Evolutionary conservation across 1,139 yeast species (phyloP).

Genomic region (Taphrina populina): DNA sequence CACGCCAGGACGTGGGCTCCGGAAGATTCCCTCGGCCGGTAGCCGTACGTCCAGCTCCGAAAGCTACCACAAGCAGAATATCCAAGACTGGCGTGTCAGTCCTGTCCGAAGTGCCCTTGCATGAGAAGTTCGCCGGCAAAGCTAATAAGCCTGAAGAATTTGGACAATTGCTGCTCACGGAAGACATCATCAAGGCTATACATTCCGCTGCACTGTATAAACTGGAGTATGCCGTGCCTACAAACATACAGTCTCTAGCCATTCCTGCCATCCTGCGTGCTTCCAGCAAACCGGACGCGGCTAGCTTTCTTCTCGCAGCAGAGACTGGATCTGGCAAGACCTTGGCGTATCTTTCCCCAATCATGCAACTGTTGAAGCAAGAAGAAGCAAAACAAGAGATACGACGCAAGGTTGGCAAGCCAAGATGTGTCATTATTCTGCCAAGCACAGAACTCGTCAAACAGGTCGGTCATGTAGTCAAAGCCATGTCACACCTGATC

Average conservation of each 20-base stretch:
- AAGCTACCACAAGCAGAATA: conserved; percentile 18
- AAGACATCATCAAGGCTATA: conserved; percentile 65
- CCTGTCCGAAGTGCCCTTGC: conserved; percentile 8
- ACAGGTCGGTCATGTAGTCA: conserved; percentile 64
- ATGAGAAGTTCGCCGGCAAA: conserved; percentile 20
- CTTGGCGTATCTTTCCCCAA: conserved; percentile 79
- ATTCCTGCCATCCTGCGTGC: conserved; percentile 46
- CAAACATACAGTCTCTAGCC: conserved; percentile 63
- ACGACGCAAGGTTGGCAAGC: conserved; percentile 41
- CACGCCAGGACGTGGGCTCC: no score
- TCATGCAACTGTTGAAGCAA: conserved; percentile 62
- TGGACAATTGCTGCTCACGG: conserved; percentile 63
- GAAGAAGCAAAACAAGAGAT: conserved; percentile 36
- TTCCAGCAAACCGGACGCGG: conserved; percentile 46
- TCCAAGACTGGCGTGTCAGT: conserved; percentile 28
- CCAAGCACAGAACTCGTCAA: conserved; percentile 88
- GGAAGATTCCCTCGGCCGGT: no score
- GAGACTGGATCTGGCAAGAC: conserved; percentile 98
- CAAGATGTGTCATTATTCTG: conserved; percentile 68
- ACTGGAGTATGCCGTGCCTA: conserved; percentile 50
- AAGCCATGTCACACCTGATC: conserved; percentile 55
- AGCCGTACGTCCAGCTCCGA: not conserved
- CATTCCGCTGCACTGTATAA: conserved; percentile 53
- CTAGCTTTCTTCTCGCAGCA: conserved; percentile 80
- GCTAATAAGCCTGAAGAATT: conserved; percentile 46